Evolutionary conservation across 805 yeast genomes (phyloP).

Genomic region (Candida awuae): DNA sequence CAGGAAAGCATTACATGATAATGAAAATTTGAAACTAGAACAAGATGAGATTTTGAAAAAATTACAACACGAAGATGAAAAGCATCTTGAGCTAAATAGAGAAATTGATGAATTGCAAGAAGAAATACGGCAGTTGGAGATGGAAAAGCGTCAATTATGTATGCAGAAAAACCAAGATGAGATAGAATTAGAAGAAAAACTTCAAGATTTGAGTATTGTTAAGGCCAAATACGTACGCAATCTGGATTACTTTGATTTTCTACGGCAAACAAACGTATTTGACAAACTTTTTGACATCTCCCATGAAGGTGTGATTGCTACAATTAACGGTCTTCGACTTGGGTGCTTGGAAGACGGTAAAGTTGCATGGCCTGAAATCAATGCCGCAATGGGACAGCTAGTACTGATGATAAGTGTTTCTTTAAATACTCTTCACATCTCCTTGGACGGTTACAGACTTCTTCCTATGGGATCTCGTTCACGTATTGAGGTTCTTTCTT

Average conservation of each 20-base stretch:
- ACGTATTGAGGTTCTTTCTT: neutral
- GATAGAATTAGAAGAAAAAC: slow-evolving; percentile 41
- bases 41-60: slow-evolving; percentile 30
- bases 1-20: slow-evolving; percentile 37
- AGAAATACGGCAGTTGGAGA: slow-evolving; percentile 30
- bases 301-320: slow-evolving; percentile 76
- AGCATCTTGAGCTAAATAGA: slow-evolving; percentile 37
- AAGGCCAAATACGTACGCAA: slow-evolving; percentile 56
- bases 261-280: slow-evolving; percentile 73
- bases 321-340: slow-evolving; percentile 78
- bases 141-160: slow-evolving; percentile 41
- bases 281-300: slow-evolving; percentile 78
- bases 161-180: slow-evolving; percentile 47
- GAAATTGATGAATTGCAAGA: slow-evolving; percentile 39
- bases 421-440: slow-evolving; percentile 45
- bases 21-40: slow-evolving; percentile 36
- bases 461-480: slow-evolving; percentile 68
- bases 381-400: slow-evolving; percentile 85
- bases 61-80: slow-evolving; percentile 36
- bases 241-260: slow-evolving; percentile 55
- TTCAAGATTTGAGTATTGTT: slow-evolving; percentile 52
- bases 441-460: slow-evolving; percentile 51
- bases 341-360: slow-evolving; percentile 54
- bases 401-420: slow-evolving; percentile 63
- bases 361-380: slow-evolving; percentile 86